Evolutionary conservation across 225 moss, liverwort and hornwort species (phyloP).

Genomic region (Straminergon stramineum): DNA sequence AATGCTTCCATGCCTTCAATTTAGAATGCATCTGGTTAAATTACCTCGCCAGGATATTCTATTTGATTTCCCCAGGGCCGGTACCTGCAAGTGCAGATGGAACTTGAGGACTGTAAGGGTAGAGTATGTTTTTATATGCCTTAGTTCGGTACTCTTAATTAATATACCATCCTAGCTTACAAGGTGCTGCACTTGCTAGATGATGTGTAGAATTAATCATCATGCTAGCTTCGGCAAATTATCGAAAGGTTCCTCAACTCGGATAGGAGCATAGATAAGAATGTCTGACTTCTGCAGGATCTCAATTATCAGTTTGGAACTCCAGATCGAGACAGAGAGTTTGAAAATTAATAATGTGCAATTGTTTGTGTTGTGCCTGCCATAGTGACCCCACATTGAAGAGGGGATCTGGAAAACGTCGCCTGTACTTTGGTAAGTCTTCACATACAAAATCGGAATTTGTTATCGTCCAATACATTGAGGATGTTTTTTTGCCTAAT

Average conservation of each 20-base stretch:
- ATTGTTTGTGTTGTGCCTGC: not conserved
- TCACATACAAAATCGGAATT: not conserved
- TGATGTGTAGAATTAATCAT: not conserved
- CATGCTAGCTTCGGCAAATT: not conserved
- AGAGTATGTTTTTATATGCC: not conserved
- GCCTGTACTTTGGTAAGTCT: constrained; percentile 1
- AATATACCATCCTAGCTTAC: not conserved
- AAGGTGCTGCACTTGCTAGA: not conserved
- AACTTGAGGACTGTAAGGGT: not conserved
- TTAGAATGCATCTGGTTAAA: not conserved
- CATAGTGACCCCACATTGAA: not conserved
- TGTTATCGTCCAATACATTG: no score
- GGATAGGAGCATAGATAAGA: not conserved
- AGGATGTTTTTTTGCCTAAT: not conserved
- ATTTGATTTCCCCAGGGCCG: not conserved
- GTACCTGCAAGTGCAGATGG: not conserved
- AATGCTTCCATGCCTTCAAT: not conserved
- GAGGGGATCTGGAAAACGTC: not conserved
- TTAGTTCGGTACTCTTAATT: not conserved
- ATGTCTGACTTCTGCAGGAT: not conserved
- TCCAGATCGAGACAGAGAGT: not conserved
- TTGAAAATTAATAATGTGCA: not conserved
- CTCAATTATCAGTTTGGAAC: not conserved
- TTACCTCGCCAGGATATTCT: no score
- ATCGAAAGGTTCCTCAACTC: not conserved